These are phyloP conservation scores for Golubevia sp. DNA, from an alignment of 1,284 basidiomycete species.

Conservation along the genomic window DNA sequence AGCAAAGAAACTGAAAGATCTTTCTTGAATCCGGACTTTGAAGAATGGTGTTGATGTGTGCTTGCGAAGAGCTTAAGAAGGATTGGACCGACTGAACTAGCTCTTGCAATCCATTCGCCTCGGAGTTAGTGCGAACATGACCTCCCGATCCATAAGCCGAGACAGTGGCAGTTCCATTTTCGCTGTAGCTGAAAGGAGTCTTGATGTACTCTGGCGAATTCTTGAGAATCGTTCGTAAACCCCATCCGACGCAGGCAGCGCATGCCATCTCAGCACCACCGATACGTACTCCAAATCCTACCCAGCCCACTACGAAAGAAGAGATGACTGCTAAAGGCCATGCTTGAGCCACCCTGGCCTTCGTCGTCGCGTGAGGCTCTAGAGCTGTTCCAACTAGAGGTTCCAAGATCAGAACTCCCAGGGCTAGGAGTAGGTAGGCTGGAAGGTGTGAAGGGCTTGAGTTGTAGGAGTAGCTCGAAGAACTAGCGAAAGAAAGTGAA, in stretches of 20 bases:
- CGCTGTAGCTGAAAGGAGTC: too few species aligned
- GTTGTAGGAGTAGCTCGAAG: conserved; percentile 3
- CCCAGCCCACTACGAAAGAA: conserved; percentile 35
- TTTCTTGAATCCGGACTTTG: conserved; percentile 87
- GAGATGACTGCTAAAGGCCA: conserved; percentile 51
- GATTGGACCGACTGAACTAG: conserved; percentile 16
- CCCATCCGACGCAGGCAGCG: conserved; percentile 35
- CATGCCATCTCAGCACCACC: conserved; percentile 22
- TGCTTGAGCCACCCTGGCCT: conserved; percentile 40
- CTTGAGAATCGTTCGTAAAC: conserved; percentile 40
- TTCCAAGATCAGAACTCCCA: conserved; percentile 44
- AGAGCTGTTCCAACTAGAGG: conserved; percentile 45
- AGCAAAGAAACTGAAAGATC: conserved; percentile 94
- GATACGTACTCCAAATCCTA: conserved; percentile 37
- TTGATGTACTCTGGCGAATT: conserved; percentile 27
- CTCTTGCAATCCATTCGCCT: conserved; percentile 25
- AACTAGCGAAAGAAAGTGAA: not conserved
- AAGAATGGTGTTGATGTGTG: conserved; percentile 77
- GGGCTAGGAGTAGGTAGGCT: conserved; percentile 44
- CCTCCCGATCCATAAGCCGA: not conserved
- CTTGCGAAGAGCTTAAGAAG: conserved; percentile 35
- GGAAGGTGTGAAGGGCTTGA: conserved; percentile 26
- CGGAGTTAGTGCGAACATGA: conserved; percentile 13
- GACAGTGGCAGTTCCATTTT: too few species aligned
- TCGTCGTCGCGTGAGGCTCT: conserved; percentile 41